phyloP scores from a whole-genome alignment of 2,329 filamentous ascomycete species.

The Plenodomus lindquistii region DNA sequence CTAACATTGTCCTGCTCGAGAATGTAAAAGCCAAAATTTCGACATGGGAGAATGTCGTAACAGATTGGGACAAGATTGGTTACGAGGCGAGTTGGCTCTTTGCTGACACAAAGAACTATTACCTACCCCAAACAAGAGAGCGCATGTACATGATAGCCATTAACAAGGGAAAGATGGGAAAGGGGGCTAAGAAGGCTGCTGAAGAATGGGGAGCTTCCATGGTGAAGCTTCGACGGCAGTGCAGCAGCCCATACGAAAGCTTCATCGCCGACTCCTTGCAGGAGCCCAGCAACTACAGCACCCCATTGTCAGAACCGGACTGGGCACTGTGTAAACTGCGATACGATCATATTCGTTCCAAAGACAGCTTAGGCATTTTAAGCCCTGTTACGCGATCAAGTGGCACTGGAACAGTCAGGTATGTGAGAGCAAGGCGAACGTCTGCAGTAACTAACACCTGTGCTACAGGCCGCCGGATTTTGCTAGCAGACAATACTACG shows the following conservation, averaged over 20 bases:
- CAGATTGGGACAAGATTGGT: conserved; percentile 52
- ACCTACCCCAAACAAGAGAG: conserved; percentile 68
- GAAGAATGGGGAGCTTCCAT: conserved; percentile 53
- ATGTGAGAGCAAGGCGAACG: not conserved
- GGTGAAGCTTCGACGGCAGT: conserved; percentile 54
- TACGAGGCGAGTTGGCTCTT: conserved; percentile 58
- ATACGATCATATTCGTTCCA: conserved; percentile 60
- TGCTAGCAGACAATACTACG: conserved; percentile 56
- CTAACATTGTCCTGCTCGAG: conserved; percentile 70
- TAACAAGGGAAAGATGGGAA: conserved; percentile 29
- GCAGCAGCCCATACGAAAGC: conserved; percentile 64
- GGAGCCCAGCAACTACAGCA: conserved; percentile 49
- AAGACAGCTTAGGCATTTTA: conserved; percentile 55
- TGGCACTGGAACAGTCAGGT: conserved; percentile 54
- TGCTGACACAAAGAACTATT: conserved; percentile 72
- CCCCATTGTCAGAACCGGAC: conserved; percentile 39
- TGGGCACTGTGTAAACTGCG: conserved; percentile 64
- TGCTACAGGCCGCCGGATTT: conserved; percentile 57
- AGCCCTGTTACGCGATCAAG: conserved; percentile 65
- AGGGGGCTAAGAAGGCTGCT: conserved; percentile 13
- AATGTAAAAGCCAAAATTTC: conserved; percentile 62
- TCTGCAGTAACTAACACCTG: conserved; percentile 1
- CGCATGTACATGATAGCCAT: conserved; percentile 55
- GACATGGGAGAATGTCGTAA: conserved; percentile 61
- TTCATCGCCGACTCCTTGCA: conserved; percentile 64